These are phyloP conservation scores for Elsinoe fawcettii DNA, from an alignment of 2,329 filamentous ascomycete species.

Conservation along the genomic window DNA sequence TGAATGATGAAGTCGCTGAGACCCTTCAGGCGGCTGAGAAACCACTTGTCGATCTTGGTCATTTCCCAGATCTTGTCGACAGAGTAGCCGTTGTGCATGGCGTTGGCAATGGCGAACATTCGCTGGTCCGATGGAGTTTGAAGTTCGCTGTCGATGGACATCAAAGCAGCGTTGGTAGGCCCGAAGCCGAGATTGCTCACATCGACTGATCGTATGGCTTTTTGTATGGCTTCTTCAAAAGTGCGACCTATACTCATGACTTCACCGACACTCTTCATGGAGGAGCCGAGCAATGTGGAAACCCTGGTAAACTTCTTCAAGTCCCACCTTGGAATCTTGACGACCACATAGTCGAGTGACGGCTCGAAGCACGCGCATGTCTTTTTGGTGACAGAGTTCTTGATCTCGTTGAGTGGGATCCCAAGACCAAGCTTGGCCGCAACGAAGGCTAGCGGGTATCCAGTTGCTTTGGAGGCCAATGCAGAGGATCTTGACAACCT, in stretches of 20 bases:
- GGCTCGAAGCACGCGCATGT: slow-evolving; percentile 98
- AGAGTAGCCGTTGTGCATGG: slow-evolving; percentile 87
- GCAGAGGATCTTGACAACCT: slow-evolving; percentile 92
- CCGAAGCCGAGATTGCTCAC: slow-evolving; percentile 93
- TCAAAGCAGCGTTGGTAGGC: slow-evolving; percentile 77
- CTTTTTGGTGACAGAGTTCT: slow-evolving; percentile 89
- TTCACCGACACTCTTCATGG: slow-evolving; percentile 99
- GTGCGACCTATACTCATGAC: slow-evolving; percentile 97
- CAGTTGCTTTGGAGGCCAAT: slow-evolving; percentile 91
- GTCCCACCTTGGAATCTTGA: slow-evolving; percentile 99
- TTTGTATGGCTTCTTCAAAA: slow-evolving; percentile 97
- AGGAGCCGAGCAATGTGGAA: slow-evolving; percentile 89
- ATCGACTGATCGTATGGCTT: slow-evolving; percentile 91
- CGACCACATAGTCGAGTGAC: slow-evolving; percentile 93
- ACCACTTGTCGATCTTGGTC: slow-evolving; percentile 99
- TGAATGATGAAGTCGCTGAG: slow-evolving; percentile 80
- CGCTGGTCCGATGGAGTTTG: slow-evolving; percentile 97
- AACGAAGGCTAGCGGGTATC: slow-evolving; percentile 92
- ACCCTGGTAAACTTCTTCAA: slow-evolving; percentile 98
- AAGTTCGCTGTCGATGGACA: slow-evolving; percentile 92
- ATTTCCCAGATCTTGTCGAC: slow-evolving; percentile 98
- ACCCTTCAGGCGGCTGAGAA: slow-evolving; percentile 82
- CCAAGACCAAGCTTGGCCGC: slow-evolving; percentile 92
- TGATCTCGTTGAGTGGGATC: slow-evolving; percentile 92
- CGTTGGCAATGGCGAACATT: slow-evolving; percentile 94